Evolutionary conservation across 2,329 filamentous ascomycete species (phyloP).

Genomic region (Aspergillus sp.): DNA sequence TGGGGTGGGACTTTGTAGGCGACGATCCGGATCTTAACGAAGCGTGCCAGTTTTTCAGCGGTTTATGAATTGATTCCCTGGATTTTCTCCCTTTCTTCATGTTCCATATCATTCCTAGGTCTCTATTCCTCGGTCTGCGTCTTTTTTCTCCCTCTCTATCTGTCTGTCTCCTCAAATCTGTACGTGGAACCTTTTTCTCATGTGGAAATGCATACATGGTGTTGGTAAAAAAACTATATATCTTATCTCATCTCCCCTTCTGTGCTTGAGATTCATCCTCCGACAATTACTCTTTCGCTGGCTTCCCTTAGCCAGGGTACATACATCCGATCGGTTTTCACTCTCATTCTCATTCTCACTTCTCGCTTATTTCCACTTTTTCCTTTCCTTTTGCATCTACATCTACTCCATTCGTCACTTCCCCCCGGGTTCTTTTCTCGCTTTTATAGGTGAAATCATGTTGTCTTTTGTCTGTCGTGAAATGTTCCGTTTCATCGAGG

Average conservation of each 20-base stretch:
- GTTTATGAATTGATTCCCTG: constrained; percentile 26
- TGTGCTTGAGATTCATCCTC: not conserved
- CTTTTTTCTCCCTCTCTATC: not conserved
- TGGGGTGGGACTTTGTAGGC: constrained; percentile 97
- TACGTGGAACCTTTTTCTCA: not conserved
- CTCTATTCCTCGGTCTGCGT: not conserved
- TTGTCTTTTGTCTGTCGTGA: too few relatives aligned
- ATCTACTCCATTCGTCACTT: not conserved
- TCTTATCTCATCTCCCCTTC: not conserved
- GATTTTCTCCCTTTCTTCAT: not conserved
- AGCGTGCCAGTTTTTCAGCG: constrained; percentile 73
- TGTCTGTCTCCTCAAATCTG: not conserved
- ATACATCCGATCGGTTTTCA: not conserved
- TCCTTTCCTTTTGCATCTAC: too few relatives aligned
- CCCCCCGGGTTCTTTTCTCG: not conserved
- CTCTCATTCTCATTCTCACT: not conserved
- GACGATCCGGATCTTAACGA: constrained; percentile 77
- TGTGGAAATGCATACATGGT: not conserved
- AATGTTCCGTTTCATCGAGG: too few relatives aligned
- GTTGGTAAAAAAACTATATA: not conserved
- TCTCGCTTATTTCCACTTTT: not conserved
- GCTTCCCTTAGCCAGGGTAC: not conserved
- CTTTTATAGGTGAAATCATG: too few relatives aligned
- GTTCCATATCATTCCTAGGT: not conserved
- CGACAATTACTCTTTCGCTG: not conserved